A percentile compares a stretch with the other conserved stretches of the same genome.
These are phyloP conservation scores for Corylus americana DNA, from an alignment of 306 rosid genomes.

Conservation along the genomic window DNA sequence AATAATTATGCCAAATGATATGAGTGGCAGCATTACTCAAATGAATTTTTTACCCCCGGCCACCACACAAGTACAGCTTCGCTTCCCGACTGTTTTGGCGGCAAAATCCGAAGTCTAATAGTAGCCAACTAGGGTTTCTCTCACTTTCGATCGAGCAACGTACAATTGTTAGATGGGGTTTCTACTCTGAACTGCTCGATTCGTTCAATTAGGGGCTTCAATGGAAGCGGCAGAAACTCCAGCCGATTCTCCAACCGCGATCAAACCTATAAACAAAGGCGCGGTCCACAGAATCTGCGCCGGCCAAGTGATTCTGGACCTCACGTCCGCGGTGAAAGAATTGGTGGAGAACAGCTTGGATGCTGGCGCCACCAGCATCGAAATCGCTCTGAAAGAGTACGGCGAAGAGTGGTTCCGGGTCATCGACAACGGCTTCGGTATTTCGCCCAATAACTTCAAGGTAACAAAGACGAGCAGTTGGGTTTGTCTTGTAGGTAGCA, in stretches of 20 bases:
- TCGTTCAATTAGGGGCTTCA: slow-evolving; percentile 23
- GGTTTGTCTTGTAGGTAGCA: not conserved
- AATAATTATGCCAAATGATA: no score
- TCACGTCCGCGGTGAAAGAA: slow-evolving; percentile 95
- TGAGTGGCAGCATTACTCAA: no score
- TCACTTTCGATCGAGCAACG: not conserved
- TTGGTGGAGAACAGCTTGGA: slow-evolving; percentile 96
- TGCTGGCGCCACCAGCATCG: slow-evolving; percentile 83
- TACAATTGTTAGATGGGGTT: not conserved
- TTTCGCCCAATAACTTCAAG: slow-evolving; percentile 77
- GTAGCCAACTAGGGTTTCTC: slow-evolving; percentile 15
- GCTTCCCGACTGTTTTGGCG: slow-evolving; percentile 56
- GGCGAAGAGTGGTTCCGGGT: slow-evolving; percentile 87
- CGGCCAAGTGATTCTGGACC: slow-evolving; percentile 92
- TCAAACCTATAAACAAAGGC: slow-evolving; percentile 68
- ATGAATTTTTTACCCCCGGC: not conserved
- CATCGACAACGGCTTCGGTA: slow-evolving; percentile 84
- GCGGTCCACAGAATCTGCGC: slow-evolving; percentile 81
- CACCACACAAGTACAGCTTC: not conserved
- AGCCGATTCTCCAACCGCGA: slow-evolving; percentile 40
- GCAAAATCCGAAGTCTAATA: slow-evolving; percentile 34
- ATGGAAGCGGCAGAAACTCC: slow-evolving; percentile 39
- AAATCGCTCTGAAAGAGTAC: slow-evolving; percentile 65
- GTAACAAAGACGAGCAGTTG: slow-evolving; percentile 10
- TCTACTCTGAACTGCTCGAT: not conserved